A percentile compares a stretch with the other conserved stretches of the same genome.
Conservation (phyloP, 139 green algal genomes). For the Eudorina sp. region DNA sequence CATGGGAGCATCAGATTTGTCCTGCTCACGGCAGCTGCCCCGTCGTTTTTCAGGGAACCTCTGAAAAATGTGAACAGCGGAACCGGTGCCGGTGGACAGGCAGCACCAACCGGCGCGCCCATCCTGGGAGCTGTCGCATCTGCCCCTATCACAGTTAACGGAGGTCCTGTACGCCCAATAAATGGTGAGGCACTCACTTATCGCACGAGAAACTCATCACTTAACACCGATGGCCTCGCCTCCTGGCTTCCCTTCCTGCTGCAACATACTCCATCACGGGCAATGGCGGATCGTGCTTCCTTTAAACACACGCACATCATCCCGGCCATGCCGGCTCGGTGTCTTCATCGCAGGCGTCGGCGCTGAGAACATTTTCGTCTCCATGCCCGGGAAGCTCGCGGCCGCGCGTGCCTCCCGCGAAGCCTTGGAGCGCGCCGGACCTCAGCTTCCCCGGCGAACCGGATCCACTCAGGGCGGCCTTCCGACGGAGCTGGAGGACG, state of each 20-base stretch:
- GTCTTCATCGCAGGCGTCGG: neutral
- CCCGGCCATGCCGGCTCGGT: neutral
- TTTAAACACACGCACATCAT: too few species aligned
- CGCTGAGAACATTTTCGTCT: conserved; percentile 15
- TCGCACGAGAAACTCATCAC: too few species aligned
- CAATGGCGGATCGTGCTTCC: too few species aligned
- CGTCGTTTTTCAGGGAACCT: neutral
- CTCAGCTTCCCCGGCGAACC: neutral
- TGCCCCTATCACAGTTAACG: neutral
- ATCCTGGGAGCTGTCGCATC: neutral
- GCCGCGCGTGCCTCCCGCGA: conserved; percentile 21
- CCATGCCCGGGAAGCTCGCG: conserved; percentile 36
- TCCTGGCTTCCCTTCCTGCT: too few species aligned
- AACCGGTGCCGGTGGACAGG: neutral
- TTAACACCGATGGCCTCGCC: too few species aligned
- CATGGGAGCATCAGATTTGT: too few species aligned
- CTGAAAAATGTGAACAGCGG: conserved; percentile 13
- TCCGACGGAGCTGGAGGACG: conserved; percentile 19
- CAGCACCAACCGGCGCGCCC: neutral
- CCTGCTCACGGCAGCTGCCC: too few species aligned
- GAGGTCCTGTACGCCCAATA: neutral
- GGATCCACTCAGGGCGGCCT: neutral
- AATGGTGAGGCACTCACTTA: conserved; percentile 29
- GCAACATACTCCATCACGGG: too few species aligned
- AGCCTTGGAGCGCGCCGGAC: neutral